phyloP scores from a whole-genome alignment of 2,329 filamentous ascomycete species.

The Fusarium brachygibbosum region DNA sequence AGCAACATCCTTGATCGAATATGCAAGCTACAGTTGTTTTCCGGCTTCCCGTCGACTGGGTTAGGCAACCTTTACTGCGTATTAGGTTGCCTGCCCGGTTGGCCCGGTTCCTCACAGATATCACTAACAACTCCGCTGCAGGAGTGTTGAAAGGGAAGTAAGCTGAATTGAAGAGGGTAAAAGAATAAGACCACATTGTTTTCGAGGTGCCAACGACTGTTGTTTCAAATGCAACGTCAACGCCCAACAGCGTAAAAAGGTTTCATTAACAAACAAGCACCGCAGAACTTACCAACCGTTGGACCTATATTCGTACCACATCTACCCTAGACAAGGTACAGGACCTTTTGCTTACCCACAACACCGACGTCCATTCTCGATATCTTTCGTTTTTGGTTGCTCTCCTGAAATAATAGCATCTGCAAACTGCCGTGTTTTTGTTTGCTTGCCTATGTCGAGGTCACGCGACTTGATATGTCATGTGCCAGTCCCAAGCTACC shows the following conservation, averaged over 20 bases:
- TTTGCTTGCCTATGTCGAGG: slow-evolving; percentile 19
- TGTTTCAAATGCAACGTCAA: background rate
- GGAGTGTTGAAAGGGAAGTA: background rate
- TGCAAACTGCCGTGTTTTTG: slow-evolving; percentile 21
- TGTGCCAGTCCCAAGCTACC: slow-evolving; percentile 34
- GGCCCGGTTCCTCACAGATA: background rate
- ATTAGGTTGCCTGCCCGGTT: background rate
- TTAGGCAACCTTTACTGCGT: slow-evolving; percentile 1
- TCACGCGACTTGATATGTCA: slow-evolving; percentile 43
- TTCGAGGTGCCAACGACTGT: background rate
- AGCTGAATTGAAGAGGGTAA: background rate
- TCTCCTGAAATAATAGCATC: slow-evolving; percentile 2
- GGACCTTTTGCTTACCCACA: background rate
- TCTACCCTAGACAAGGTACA: slow-evolving; percentile 18
- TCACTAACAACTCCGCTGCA: background rate
- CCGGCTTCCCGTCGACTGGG: slow-evolving; percentile 27
- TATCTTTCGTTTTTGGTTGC: background rate
- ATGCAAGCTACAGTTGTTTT: slow-evolving; percentile 25
- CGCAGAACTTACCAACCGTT: background rate
- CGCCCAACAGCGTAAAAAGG: background rate
- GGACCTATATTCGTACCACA: background rate
- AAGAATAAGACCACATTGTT: background rate
- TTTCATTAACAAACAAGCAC: background rate
- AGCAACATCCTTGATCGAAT: slow-evolving; percentile 31
- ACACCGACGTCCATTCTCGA: background rate